Base-by-base conservation (phyloP, 2,329 filamentous ascomycete species). In the Alternaria longipes region DNA sequence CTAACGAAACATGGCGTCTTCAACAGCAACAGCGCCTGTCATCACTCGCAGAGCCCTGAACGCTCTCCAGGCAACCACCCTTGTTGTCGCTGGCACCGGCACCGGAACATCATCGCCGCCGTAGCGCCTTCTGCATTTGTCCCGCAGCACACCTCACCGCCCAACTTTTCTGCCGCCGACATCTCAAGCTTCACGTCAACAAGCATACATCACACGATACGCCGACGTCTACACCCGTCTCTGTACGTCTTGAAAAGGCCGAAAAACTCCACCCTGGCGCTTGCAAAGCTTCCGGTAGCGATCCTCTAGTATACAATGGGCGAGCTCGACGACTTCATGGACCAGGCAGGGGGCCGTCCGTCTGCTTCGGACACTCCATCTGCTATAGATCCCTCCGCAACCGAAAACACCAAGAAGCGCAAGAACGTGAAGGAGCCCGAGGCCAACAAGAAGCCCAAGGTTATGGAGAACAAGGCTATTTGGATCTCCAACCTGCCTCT, bases 401-500 rank as follows among this genome's bases (percentile, higher is more conserved):
- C 32, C 30, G 56, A 54, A 20, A 49, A 26, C 36, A 49, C 9
- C 54, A 69, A 69, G 60, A 76, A 76, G 66, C 71, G 73, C 49
- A 75, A 74, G 56, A 63, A 61, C 12, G 59, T 47, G 4, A 65
- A 65, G 26, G 63, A 66, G n/a, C 30, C 54, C 1, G 65, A 69
- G 38, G 34, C 47, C 11, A 68, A 54, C 45, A 76, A 77, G 56
- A 78, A 78, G 61, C 52, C 68, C 30, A 74, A 74, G 55, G 66
- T 72, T 64, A 65, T 78, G 69, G 75, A 94, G 70, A 98, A 97
- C 78, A 97, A 92, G 6, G 94, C 94, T 42, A 87, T 99, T 66
- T 99, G 94, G 81, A 91, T 97, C 49, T 97, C 93, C 5, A 92
- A 91, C 12, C 86, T 99, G 4, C 96, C 95, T 0, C 80, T 84